A percentile compares a stretch with the other conserved stretches of the same genome.
These are phyloP conservation scores for Ophiocordyceps unilateralis DNA, from an alignment of 2,329 filamentous ascomycete species.

Conservation along the genomic window DNA sequence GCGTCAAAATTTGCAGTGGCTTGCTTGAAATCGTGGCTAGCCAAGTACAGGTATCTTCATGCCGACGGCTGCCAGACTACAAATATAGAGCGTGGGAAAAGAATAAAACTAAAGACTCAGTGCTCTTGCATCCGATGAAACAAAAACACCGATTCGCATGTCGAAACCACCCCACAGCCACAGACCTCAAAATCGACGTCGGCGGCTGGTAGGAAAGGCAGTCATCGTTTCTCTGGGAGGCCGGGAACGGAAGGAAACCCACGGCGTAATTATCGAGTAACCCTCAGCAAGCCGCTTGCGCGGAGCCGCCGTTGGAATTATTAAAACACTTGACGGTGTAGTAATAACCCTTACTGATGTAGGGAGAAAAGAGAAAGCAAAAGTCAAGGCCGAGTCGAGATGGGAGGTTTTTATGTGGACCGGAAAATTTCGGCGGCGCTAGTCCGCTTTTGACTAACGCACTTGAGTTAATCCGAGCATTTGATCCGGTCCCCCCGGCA, in stretches of 20 bases:
- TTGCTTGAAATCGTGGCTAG: neutral
- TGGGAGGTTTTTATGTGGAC: constrained; percentile 5
- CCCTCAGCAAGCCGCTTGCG: constrained; percentile 37
- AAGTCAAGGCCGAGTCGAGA: neutral
- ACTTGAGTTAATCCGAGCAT: neutral
- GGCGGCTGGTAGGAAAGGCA: constrained; percentile 29
- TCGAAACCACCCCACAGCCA: constrained; percentile 35
- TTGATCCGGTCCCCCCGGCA: neutral
- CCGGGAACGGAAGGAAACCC: constrained; percentile 39
- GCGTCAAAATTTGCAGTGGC: neutral
- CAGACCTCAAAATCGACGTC: constrained; percentile 21
- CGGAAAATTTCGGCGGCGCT: neutral
- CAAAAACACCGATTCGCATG: constrained; percentile 3
- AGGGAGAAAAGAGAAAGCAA: constrained; percentile 4
- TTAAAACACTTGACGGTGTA: constrained; percentile 35
- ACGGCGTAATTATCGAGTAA: constrained; percentile 23
- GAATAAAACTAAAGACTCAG: neutral
- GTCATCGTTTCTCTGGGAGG: constrained; percentile 28
- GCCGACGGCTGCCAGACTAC: no score
- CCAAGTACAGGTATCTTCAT: no score
- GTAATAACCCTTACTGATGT: constrained; percentile 27
- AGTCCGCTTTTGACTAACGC: neutral
- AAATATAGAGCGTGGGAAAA: no score
- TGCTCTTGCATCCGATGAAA: no score
- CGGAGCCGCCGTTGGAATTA: constrained; percentile 30